A percentile compares a stretch with the other conserved stretches of the same genome.
phyloP scores from a whole-genome alignment of 2,329 filamentous ascomycete species.

The Setomelanomma holmii region DNA sequence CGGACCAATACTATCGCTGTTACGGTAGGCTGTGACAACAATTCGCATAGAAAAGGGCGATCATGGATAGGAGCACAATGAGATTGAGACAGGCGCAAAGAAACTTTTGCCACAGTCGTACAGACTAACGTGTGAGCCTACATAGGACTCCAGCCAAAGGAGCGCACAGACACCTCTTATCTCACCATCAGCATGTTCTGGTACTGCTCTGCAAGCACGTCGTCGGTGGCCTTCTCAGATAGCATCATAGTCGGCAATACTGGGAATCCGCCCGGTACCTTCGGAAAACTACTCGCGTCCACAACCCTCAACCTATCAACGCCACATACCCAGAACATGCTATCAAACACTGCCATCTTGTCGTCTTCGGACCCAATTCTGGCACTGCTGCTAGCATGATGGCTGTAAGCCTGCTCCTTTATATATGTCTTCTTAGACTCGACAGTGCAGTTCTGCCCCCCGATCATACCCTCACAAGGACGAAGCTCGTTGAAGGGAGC shows the following conservation, averaged over 20 bases:
- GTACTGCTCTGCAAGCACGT: slow-evolving; percentile 2
- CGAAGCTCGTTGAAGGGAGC: slow-evolving; percentile 55
- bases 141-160: too few relatives aligned
- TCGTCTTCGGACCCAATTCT: slow-evolving; percentile 20
- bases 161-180: too few relatives aligned
- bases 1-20: slow-evolving; percentile 4
- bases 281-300: slow-evolving; percentile 30
- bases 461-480: slow-evolving; percentile 61
- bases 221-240: slow-evolving; percentile 65
- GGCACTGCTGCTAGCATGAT: slow-evolving; percentile 24
- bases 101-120: too few relatives aligned
- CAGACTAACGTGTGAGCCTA: too few relatives aligned
- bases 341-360: slow-evolving; percentile 21
- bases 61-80: background rate
- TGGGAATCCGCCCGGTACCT: slow-evolving; percentile 59
- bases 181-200: too few relatives aligned
- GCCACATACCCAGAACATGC: slow-evolving; percentile 21
- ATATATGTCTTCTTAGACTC: slow-evolving; percentile 39
- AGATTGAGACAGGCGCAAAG: background rate
- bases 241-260: slow-evolving; percentile 59
- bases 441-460: slow-evolving; percentile 49
- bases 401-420: slow-evolving; percentile 26
- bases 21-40: background rate
- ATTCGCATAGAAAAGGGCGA: background rate
- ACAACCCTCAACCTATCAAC: slow-evolving; percentile 21